Evolutionary conservation across 139 green algal species (phyloP), one percentile per base, ranked within the genome.

Genomic region (Picochlorum costavermella): DNA sequence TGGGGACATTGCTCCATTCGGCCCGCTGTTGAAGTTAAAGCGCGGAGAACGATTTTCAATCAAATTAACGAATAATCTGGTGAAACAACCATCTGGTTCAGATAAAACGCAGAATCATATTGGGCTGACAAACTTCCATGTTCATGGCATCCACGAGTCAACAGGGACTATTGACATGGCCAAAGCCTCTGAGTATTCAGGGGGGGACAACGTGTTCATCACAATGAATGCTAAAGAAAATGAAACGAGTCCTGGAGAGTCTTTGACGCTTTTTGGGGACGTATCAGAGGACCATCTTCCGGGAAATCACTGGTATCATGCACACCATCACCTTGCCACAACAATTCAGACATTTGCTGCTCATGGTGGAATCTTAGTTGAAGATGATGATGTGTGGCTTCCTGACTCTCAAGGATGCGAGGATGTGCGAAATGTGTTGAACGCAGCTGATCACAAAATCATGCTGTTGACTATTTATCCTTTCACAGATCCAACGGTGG

Each of bases 271-370:
- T 6, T 29, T 20, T 16, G 14, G 17, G n/a, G 10, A 6, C 10
- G 10, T 56, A 1, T 6, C 13, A 29, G 49, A 20, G 23, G 49
- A 56, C 23, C 49, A 56, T 56, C 49, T 56, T 16, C 49, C 49
- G 23, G 49, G 49, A 25, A 20, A 29, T 56, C 49, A 56, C 17
- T 56, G 49, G 49, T 56, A 56, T 25, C 49, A 56, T 56, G 14
- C 49, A 25, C 49, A 56, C 17, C 13, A 56, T 20, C 49, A 56
- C 17, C 14, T 20, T 56, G 17, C 14, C 10, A 56, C 49, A 56
- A 28, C 49, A 20, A 25, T 56, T 56, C 49, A 56, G 17, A 25
- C 17, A 11, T 56, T 25, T 29, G 14, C 17, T 56, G 13, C 49
- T 11, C 13, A 56, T 56, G 49, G 49, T 20, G 14, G 13, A 6